Percentiles rank a stretch among this genome's conserved stretches.
Evolutionary conservation across 805 yeast species (phyloP).

Genomic region (Zygosaccharomyces gambellarensis): DNA sequence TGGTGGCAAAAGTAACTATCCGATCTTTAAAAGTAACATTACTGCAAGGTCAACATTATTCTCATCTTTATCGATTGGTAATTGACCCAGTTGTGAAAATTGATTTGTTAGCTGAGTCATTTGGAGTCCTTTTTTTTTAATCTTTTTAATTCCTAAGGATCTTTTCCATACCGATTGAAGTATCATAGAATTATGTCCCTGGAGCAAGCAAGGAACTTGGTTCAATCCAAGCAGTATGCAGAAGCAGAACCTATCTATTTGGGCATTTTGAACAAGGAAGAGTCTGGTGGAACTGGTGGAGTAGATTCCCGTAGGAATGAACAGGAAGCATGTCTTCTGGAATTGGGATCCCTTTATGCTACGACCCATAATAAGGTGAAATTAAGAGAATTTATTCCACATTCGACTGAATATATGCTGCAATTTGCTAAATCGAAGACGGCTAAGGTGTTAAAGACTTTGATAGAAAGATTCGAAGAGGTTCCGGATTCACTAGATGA

Average conservation of each 20-base stretch:
- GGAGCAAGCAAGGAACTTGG: constrained; percentile 59
- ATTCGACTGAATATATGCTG: constrained; percentile 66
- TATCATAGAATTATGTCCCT: constrained; percentile 29
- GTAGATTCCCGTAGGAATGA: constrained; percentile 44
- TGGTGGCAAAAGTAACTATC: constrained; percentile 3
- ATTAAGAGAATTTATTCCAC: constrained; percentile 57
- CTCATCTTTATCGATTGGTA: neutral
- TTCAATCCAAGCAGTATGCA: constrained; percentile 42
- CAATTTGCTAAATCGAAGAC: constrained; percentile 89
- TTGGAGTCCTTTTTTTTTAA: neutral
- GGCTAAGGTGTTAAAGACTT: constrained; percentile 77
- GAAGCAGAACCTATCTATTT: constrained; percentile 60
- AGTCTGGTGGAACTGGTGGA: constrained; percentile 4
- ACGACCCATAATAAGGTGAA: constrained; percentile 43
- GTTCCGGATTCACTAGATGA: constrained; percentile 59
- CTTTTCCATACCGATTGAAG: neutral
- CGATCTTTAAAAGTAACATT: neutral
- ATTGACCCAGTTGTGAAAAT: neutral
- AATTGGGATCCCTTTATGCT: constrained; percentile 70
- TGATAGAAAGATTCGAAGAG: constrained; percentile 71
- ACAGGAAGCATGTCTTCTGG: constrained; percentile 67
- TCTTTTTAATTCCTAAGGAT: neutral
- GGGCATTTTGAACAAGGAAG: constrained; percentile 41
- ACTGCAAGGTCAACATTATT: neutral
- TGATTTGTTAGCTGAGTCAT: neutral